Evolutionary conservation across 345 rosid species (phyloP), one percentile per base, ranked within the genome.

Genomic region (Isatis tinctoria): DNA sequence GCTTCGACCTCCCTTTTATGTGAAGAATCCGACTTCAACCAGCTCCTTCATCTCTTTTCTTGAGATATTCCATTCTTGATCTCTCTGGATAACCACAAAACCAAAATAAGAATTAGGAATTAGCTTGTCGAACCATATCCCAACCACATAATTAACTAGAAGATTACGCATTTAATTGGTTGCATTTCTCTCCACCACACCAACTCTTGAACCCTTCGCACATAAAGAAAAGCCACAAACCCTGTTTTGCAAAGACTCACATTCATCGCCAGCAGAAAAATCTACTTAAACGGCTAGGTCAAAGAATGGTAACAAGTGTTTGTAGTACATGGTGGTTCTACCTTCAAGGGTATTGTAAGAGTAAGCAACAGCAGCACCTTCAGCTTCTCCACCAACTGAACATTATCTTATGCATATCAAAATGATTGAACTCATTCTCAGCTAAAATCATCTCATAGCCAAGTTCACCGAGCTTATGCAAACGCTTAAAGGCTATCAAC

Each of bases 11-110:
- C 97, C 41, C 85, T n/a, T 85, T 73, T 91, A 89, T 18, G 72
- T 64, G 32, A 94, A 72, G 76, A 91, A 73, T 41, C 96, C 93
- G 8, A 80, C 85, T 80, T 89, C 76, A 22, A 69, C 83, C 37
- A 91, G 83, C 82, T 94, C 98, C 82, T 83, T 71, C 53, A 94
- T 87, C 83, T 94, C 98, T 76, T 91, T 91, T 79, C 85, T 88
- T 4, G 98, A 94, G 80, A 94, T 91, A 76, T 94, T 94, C 98
- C 98, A 94, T 81, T 94, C 98, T 86, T 94, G 98, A 76, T 94
- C 96, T 79, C 98, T 91, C 97, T 94, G 70, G 47, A 59, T 37
- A 73, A 82, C 57, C 56, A 72, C 17, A 36, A 20, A 72, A 14
- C 27, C 3, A 28, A 8, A 17, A 8, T 39, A 70, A 64, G 0